A percentile compares a stretch with the other conserved stretches of the same genome.
Evolutionary conservation across 2,329 filamentous ascomycete genomes (phyloP).

Genomic region (Aspergillus aculeatus): DNA sequence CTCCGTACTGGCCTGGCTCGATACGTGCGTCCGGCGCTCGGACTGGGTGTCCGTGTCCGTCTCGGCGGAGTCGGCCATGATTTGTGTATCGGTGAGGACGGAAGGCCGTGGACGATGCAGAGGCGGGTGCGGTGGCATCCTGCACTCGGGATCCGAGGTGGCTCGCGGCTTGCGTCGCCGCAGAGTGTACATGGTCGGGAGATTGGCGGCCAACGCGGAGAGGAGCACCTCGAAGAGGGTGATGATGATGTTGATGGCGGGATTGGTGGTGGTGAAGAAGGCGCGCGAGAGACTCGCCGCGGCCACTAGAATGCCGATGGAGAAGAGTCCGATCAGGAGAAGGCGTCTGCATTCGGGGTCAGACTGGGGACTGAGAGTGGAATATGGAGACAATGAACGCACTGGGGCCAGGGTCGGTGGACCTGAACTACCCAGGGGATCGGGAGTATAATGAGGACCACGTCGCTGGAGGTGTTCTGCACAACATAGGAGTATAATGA

Average conservation of each 20-base stretch:
- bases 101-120: background rate
- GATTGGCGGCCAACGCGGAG: background rate
- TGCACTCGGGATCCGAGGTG: background rate
- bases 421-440: conserved; percentile 14
- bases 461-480: conserved; percentile 9
- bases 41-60: background rate
- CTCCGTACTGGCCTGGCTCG: background rate
- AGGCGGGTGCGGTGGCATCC: background rate
- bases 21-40: background rate
- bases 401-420: conserved; percentile 7
- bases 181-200: background rate
- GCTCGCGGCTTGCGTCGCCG: background rate
- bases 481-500: conserved; percentile 1
- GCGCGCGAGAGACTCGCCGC: background rate
- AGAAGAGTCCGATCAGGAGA: conserved; percentile 11
- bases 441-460: conserved; percentile 11
- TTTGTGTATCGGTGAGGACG: background rate
- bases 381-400: no score
- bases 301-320: conserved; percentile 3
- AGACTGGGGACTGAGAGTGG: no score
- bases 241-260: background rate
- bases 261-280: background rate
- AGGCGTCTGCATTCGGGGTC: background rate
- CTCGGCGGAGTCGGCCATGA: background rate
- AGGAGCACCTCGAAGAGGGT: background rate